Base-by-base conservation (phyloP, 345 rosid species). In the Heritiera littoralis region DNA sequence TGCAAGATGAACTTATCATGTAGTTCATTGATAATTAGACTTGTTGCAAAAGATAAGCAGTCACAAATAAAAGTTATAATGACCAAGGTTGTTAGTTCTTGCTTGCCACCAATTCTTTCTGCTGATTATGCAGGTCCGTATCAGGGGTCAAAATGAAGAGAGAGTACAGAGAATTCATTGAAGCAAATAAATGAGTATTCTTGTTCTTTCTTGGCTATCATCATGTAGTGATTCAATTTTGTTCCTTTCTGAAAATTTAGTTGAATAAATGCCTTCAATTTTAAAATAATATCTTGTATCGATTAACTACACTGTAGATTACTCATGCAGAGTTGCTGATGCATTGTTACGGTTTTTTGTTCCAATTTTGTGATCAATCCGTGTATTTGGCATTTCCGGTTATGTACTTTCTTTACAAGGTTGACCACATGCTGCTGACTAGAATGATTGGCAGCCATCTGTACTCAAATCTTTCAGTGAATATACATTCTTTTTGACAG, bases 141-240 rank as follows among this genome's bases (percentile, higher is more conserved):
- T 51, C 98, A 1, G 99, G 98, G 60, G 99, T 95, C 77, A 95
- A 95, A 88, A 95, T 90, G 99, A 95, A 95, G 92, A 91, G 86
- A 67, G 99, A 95, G 87, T 93, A 93, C 85, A 90, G 90, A 75
- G 98, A 95, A 81, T 88, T 95, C 84, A 89, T 95, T 66, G 96
- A 89, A 65, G 92, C 90, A 72, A 93, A 91, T 66, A 95, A 89
- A 89, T 93, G 90, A 92, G 82, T 45, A 40, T 71, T 72, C 7
- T 51, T 20, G 61, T 68, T 3, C 40, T 14, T 72, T 70, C 60
- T 72, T 51, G 60, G 61, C 61, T 54, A 35, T 35, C 17, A 54
- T 72, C 48, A 72, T 72, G 52, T 72, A 9, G 15, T 52, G 30
- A 72, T 72, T 72, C 76, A 72, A 18, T 54, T 72, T 72, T 72